These are phyloP conservation scores for Baudoinia panamericana DNA, from an alignment of 495 filamentous ascomycete genomes.

Conservation along the genomic window DNA sequence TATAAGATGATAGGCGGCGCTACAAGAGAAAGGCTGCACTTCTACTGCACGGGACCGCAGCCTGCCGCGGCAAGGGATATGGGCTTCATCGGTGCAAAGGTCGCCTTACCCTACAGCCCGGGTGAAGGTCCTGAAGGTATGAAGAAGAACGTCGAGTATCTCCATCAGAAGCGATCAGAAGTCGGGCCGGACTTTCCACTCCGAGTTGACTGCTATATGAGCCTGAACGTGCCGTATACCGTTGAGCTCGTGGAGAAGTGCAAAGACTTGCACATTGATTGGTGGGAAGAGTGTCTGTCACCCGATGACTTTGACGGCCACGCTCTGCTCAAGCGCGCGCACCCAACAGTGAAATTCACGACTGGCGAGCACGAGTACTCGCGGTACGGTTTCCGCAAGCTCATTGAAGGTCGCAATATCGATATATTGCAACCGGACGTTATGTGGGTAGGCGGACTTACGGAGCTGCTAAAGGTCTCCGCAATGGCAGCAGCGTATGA, in stretches of 20 bases:
- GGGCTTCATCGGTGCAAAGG: conserved; percentile 82
- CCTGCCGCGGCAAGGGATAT: conserved; percentile 62
- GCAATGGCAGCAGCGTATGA: conserved; percentile 85
- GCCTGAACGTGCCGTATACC: conserved; percentile 77
- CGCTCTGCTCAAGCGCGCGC: conserved; percentile 72
- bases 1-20: conserved; percentile 87
- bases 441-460: conserved; percentile 92
- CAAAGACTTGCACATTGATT: conserved; percentile 73
- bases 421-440: conserved; percentile 92
- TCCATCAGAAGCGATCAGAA: conserved; percentile 66
- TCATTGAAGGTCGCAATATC: conserved; percentile 79
- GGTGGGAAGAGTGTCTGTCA: conserved; percentile 88
- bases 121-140: conserved; percentile 71
- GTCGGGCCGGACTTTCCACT: conserved; percentile 84
- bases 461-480: conserved; percentile 77
- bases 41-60: conserved; percentile 89
- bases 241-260: conserved; percentile 77
- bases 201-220: conserved; percentile 96
- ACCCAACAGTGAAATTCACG: conserved; percentile 84
- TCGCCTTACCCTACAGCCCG: conserved; percentile 75
- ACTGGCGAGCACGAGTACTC: conserved; percentile 93
- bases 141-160: conserved; percentile 77
- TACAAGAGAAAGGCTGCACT: conserved; percentile 65
- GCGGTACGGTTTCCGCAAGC: conserved; percentile 82
- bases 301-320: conserved; percentile 88